Evolutionary conservation across 164 flowering plant genomes (phyloP), one percentile per base, ranked within the genome.

Genomic region (Brasenia schreberi): DNA sequence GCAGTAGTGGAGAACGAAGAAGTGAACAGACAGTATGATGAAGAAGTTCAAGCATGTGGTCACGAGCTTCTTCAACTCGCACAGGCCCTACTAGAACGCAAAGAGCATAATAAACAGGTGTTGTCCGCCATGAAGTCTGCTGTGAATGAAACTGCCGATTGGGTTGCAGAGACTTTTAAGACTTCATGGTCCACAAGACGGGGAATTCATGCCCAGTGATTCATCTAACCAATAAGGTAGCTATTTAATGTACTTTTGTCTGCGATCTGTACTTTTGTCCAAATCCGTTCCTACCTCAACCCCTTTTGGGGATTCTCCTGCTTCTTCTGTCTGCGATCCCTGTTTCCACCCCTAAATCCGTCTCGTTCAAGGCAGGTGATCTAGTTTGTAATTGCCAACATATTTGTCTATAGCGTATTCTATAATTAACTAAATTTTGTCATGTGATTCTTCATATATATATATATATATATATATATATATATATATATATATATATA

Each of bases 31-130:
- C 82, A 77, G 73, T 78, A 72, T 61, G 89, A 88, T 56, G 86
- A 83, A 66, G 90, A 84, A 76, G 75, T 77, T 49, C 88, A 87
- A 68, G 42, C 64, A 68, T 79, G 85, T 69, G 92, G 86, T 60
- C 45, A 64, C 59, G 87, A 87, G 67, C 85, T 88, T 61, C 78
- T 88, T 63, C 67, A 73, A 5, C 33, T 89, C 76, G 71, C 88
- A 43, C 95, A 94, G 75, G 67, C 81, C 7, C 81, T 89, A 44
- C 81, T 95, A 42, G 80, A 78, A 70, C 75, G 78, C 73, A 89
- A 94, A 72, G 99, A 94, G 68, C 61, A 72, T 62, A 66, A 75
- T 76, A 81, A 77, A 49, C 77, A 84, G 16, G 80, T 74, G 66
- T 76, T 89, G 59, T 79, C 77, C 0, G 76, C 77, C 60, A 84